These are phyloP conservation scores for Cordyceps pruinosa DNA, from an alignment of 2,329 filamentous ascomycete genomes.

Conservation along the genomic window DNA sequence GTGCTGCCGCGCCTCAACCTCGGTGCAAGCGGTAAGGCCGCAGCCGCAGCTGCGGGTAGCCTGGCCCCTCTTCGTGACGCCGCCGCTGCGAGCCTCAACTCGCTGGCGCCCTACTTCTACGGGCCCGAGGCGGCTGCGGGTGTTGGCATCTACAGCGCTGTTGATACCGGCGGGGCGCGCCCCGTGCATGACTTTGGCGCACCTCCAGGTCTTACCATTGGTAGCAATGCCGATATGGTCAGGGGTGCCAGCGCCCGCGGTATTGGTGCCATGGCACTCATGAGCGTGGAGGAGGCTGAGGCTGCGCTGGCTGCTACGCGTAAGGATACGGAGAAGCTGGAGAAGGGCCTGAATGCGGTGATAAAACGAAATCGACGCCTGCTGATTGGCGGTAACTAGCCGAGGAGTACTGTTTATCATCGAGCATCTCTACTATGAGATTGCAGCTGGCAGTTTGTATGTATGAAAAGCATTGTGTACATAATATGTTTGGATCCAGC, in stretches of 20 bases:
- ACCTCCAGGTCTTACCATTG: slow-evolving; percentile 14
- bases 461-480: not conserved
- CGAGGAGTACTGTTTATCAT: not conserved
- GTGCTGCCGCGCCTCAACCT: slow-evolving; percentile 54
- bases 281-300: slow-evolving; percentile 60
- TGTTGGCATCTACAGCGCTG: slow-evolving; percentile 36
- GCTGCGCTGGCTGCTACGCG: slow-evolving; percentile 42
- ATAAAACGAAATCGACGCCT: slow-evolving; percentile 54
- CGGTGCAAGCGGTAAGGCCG: slow-evolving; percentile 38
- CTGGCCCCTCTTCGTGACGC: slow-evolving; percentile 35
- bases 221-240: slow-evolving; percentile 23
- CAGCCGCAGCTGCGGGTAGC: slow-evolving; percentile 25
- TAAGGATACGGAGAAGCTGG: slow-evolving; percentile 55
- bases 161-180: slow-evolving; percentile 24
- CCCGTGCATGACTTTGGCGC: slow-evolving; percentile 29
- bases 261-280: slow-evolving; percentile 42
- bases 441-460: not conserved
- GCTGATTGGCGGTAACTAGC: slow-evolving; percentile 31
- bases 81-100: slow-evolving; percentile 44
- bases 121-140: slow-evolving; percentile 38
- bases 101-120: slow-evolving; percentile 51
- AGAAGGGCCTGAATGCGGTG: slow-evolving; percentile 53
- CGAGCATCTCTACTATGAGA: not conserved
- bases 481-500: not conserved
- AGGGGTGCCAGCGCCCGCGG: slow-evolving; percentile 23